Evolutionary conservation across 345 rosid genomes (phyloP).

Genomic region (Gossypium australe): DNA sequence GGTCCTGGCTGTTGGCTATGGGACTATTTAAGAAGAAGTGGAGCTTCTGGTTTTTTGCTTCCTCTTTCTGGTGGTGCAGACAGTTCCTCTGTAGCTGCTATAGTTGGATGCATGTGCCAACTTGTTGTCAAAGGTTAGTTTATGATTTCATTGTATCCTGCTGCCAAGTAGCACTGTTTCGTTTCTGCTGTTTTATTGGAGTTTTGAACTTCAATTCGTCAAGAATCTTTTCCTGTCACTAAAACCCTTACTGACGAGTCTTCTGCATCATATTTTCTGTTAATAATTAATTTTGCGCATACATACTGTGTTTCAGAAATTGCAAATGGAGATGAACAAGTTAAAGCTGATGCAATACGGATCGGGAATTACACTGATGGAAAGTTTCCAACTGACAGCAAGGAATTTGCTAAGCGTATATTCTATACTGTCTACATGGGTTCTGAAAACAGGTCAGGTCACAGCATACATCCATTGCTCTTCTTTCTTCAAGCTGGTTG

Average conservation of each 20-base stretch:
- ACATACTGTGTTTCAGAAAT: slow-evolving; percentile 45
- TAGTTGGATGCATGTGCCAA: slow-evolving; percentile 99
- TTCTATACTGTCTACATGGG: slow-evolving; percentile 96
- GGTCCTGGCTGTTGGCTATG: slow-evolving; percentile 99
- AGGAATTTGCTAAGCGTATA: slow-evolving; percentile 85
- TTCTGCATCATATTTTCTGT: not conserved
- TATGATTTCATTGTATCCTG: not conserved
- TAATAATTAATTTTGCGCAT: slow-evolving; percentile 13
- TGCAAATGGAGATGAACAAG: slow-evolving; percentile 83
- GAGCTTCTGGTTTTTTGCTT: slow-evolving; percentile 95
- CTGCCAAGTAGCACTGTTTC: not conserved
- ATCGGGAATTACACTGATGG: slow-evolving; percentile 70
- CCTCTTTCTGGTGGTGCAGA: slow-evolving; percentile 98
- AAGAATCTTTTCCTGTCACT: not conserved
- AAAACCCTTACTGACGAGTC: not conserved
- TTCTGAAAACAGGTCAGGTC: slow-evolving; percentile 79
- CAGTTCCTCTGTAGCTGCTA: slow-evolving; percentile 96
- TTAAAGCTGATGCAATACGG: slow-evolving; percentile 82
- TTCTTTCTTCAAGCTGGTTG: not conserved
- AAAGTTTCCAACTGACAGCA: slow-evolving; percentile 76
- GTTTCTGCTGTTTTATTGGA: not conserved
- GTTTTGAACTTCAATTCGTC: slow-evolving; percentile 3
- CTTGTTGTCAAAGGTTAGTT: slow-evolving; percentile 80
- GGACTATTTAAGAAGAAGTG: slow-evolving; percentile 97
- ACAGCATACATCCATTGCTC: not conserved